Evolutionary conservation across 768 basidiomycete genomes (phyloP).

Genomic region (Amanita muscaria): DNA sequence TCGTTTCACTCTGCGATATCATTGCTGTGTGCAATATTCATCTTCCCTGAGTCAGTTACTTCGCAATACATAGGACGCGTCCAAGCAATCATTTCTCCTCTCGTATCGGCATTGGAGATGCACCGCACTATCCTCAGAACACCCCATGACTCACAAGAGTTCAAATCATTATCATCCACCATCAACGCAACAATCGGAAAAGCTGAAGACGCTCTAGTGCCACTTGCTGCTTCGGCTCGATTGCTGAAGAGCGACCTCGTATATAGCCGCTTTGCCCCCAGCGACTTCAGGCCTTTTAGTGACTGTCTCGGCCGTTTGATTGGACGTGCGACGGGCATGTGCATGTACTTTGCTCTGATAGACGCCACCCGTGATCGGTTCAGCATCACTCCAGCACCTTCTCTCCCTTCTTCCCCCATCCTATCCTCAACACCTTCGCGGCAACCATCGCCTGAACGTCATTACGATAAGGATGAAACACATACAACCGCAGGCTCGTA

Average conservation of each 20-base stretch:
- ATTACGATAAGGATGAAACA: background rate
- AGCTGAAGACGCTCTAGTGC: constrained; percentile 42
- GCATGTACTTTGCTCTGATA: constrained; percentile 51
- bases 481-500: background rate
- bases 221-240: constrained; percentile 41
- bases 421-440: constrained; percentile 17
- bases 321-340: constrained; percentile 54
- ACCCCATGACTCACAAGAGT: constrained; percentile 32
- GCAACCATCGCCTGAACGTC: constrained; percentile 19
- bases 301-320: constrained; percentile 38
- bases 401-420: constrained; percentile 22
- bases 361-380: constrained; percentile 56
- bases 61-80: constrained; percentile 46
- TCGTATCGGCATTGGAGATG: constrained; percentile 34
- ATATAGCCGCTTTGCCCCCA: constrained; percentile 50
- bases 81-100: constrained; percentile 36
- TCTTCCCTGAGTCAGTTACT: constrained; percentile 61
- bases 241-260: constrained; percentile 52
- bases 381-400: constrained; percentile 36
- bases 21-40: constrained; percentile 38
- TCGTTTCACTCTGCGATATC: constrained; percentile 50
- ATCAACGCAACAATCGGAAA: constrained; percentile 26
- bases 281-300: constrained; percentile 46
- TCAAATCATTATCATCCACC: constrained; percentile 21
- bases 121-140: constrained; percentile 39